Conservation (phyloP, 805 yeast species). For the Lachancea lanzarotensis region DNA sequence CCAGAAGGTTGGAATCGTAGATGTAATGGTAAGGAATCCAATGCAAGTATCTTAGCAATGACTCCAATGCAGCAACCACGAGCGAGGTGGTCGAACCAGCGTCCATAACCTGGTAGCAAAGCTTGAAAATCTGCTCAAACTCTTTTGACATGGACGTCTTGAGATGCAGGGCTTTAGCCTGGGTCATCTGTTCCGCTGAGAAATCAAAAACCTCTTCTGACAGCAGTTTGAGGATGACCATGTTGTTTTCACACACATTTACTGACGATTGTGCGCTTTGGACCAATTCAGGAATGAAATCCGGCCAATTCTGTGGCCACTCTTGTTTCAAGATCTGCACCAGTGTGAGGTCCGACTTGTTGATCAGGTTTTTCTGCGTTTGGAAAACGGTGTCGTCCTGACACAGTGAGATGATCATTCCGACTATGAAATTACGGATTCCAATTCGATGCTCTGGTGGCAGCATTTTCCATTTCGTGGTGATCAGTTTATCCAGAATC, state of each 20-base stretch:
- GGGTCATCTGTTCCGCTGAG: conserved; percentile 95
- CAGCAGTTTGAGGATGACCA: conserved; percentile 81
- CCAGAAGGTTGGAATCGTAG: conserved; percentile 78
- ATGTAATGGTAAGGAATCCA: conserved; percentile 93
- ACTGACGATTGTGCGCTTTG: conserved; percentile 74
- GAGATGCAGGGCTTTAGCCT: conserved; percentile 80
- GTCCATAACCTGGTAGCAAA: conserved; percentile 90
- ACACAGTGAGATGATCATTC: conserved; percentile 88
- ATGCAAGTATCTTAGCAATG: conserved; percentile 76
- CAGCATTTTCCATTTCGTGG: conserved; percentile 87
- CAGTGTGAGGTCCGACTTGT: conserved; percentile 87
- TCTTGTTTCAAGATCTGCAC: conserved; percentile 95
- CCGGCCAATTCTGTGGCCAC: conserved; percentile 99
- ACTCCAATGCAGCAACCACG: conserved; percentile 74
- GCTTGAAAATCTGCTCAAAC: conserved; percentile 85
- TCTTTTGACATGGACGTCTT: conserved; percentile 82
- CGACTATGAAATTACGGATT: conserved; percentile 86
- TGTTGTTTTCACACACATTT: conserved; percentile 95
- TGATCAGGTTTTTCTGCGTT: conserved; percentile 73
- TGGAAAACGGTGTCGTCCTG: conserved; percentile 70
- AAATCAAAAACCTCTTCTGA: conserved; percentile 96
- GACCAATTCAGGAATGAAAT: conserved; percentile 89
- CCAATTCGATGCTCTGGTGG: conserved; percentile 88
- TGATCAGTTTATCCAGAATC: conserved; percentile 82
- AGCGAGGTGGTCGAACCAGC: conserved; percentile 81